Base-by-base conservation (phyloP, 2,329 filamentous ascomycete species). In the Ophiostoma ips region DNA sequence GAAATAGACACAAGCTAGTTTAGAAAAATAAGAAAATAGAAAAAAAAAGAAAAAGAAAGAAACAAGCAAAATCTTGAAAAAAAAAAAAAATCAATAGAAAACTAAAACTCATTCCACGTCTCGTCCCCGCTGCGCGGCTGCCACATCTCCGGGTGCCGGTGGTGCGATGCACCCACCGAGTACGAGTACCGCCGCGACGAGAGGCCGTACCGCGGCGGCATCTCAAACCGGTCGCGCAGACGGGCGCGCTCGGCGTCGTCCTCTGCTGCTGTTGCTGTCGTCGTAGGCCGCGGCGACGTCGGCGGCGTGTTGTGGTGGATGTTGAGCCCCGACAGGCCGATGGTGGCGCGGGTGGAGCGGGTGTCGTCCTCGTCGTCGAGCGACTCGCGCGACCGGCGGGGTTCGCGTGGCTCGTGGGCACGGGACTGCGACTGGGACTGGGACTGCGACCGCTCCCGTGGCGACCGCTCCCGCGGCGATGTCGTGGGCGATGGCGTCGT, bases 171-270 rank as follows among this genome's bases (percentile, higher is more conserved):
- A 15, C 15, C 24, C 7, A 15, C 40, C 40, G 6, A 33, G 5
- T n/a, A n/a, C 30, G 30, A 54, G 55, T 53, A 55, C 6, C 50
- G 52, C 15, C 56, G 53, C 13, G 55, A 47, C 49, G 50, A 54
- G 50, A 56, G 58, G 48, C 48, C 55, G 50, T 30, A 43, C 24
- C 15, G 40, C 19, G 40, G 5, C 40, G n/a, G 24, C 9, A 11
- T 10, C 8, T 43, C 40, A 11, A 58, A 60, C 41, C 58, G 58
- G 30, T 51, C 52, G 43, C 56, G 51, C 43, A 59, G 54, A 9
- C 58, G 55, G 41, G 56, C 56, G 34, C 33, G 56, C 53, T 57
- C 51, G 12, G 19, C 28, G 28, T 33, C 37, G 21, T 18, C 24
- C n/a, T 24, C 19, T n/a, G n/a, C n/a, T n/a, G n/a, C n/a, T n/a